Evolutionary conservation across 176 grass and related monocot genomes (phyloP), one percentile per base, ranked within the genome.

Genomic region (Carex scoparia): DNA sequence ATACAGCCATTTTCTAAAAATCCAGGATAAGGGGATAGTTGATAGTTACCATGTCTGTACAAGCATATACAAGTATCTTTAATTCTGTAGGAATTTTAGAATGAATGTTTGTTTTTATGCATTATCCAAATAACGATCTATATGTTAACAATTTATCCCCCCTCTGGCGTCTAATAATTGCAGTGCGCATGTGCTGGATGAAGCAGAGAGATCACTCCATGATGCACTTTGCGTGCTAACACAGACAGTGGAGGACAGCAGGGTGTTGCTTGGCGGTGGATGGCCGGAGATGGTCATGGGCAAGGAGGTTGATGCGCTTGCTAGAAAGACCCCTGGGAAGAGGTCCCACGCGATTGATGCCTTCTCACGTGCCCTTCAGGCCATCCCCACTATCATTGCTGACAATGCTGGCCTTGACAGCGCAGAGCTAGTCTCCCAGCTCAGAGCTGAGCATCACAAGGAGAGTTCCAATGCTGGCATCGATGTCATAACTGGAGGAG

Each of bases 221-320:
- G 96, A 98, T 84, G 96, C 96, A 23, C 73, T 98, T 0, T 98
- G 91, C 65, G 96, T 94, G 74, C 91, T 98, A 65, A 93, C 93
- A 0, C 96, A 98, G 64, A 98, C 96, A 60, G 90, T 98, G 69
- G 94, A 94, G 54, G 96, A 98, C 66, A 94, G 85, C 59, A 88
- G 91, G 69, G 96, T 98, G 11, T 68, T 98, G 30, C 88, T 95
- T 74, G 96, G 96, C 0, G 93, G 96, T 85, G 96, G 96, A 85
- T 98, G 96, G 93, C 93, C 93, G 16, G 95, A 98, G 89, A 95
- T 98, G 91, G 79, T 93, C 40, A 98, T 98, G 93, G 77, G 91
- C 54, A 98, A 93, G 86, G 93, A 90, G 69, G 95, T 95, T 6
- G 95, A 94, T 59, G 91, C 90, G 33, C 91, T 95, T 76, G 95